A percentile compares a stretch with the other conserved stretches of the same genome.
These are phyloP conservation scores for Candida sanyaensis DNA, from an alignment of 1,139 yeast genomes.

Conservation along the genomic window DNA sequence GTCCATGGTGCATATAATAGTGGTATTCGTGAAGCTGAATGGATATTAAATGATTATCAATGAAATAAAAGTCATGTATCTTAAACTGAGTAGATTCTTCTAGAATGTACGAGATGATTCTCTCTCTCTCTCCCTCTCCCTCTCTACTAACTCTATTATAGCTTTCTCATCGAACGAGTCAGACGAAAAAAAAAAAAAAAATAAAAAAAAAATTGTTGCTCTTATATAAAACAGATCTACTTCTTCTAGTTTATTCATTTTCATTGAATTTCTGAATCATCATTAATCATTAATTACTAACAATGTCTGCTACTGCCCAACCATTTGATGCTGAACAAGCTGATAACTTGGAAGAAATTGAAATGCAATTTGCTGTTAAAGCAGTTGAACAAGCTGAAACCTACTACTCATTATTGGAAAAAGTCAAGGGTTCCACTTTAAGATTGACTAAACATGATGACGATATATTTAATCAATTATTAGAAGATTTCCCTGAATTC, in stretches of 20 bases:
- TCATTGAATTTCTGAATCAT: neutral
- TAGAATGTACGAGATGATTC: constrained; percentile 5
- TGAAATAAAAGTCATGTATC: neutral
- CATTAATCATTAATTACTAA: neutral
- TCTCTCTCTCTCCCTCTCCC: neutral
- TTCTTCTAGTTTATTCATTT: neutral
- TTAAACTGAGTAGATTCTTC: neutral
- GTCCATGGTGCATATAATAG: constrained; percentile 78
- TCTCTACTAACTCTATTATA: no score
- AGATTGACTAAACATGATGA: constrained; percentile 81
- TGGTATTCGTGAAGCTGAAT: constrained; percentile 69
- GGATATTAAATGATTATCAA: constrained; percentile 31
- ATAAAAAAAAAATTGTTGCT: neutral
- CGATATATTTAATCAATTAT: constrained; percentile 70
- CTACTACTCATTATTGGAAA: constrained; percentile 80
- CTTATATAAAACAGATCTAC: neutral
- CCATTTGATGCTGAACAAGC: constrained; percentile 55
- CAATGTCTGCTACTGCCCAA: constrained; percentile 12
- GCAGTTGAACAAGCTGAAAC: constrained; percentile 96
- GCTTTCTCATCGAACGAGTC: neutral
- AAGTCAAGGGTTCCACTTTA: constrained; percentile 75
- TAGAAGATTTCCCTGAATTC: constrained; percentile 85
- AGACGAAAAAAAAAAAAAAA: neutral
- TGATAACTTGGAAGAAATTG: constrained; percentile 70
- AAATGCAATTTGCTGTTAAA: constrained; percentile 95